Conservation (phyloP, 192 early-diverging fungal genomes). For the Dimargaris cristalligena region DNA sequence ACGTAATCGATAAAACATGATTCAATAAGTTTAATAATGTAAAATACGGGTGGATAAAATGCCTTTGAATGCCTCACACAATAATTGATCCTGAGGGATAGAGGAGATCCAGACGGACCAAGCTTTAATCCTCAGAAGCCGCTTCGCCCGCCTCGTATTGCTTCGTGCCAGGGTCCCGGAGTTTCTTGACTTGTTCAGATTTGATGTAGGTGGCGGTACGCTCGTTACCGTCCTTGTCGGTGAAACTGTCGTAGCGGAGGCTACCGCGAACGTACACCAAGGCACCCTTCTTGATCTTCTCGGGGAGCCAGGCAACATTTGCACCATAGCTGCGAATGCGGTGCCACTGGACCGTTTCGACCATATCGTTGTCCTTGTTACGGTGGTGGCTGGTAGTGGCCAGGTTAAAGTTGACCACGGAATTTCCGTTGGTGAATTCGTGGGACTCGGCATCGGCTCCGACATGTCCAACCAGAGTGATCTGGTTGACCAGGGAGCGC, state of each 20-base stretch:
- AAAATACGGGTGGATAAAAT: too few species aligned
- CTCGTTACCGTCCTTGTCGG: conserved; percentile 41
- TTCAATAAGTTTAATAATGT: too few species aligned
- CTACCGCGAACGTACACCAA: conserved; percentile 45
- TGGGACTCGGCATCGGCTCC: conserved; percentile 36
- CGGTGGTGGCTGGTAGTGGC: conserved; percentile 42
- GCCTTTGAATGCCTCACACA: too few species aligned
- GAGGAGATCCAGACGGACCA: too few species aligned
- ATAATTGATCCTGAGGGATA: too few species aligned
- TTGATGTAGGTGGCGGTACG: conserved; percentile 25
- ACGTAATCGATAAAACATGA: too few species aligned
- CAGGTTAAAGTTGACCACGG: conserved; percentile 37
- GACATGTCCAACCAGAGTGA: conserved; percentile 41
- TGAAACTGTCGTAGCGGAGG: conserved; percentile 41
- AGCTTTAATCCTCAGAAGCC: too few species aligned
- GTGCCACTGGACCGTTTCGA: conserved; percentile 57
- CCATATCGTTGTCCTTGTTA: conserved; percentile 42
- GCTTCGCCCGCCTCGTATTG: too few species aligned
- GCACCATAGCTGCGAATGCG: conserved; percentile 30
- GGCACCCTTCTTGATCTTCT: conserved; percentile 41
- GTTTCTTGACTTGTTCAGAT: conserved; percentile 15
- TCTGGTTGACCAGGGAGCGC: conserved; percentile 34
- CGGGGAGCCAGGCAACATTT: conserved; percentile 18
- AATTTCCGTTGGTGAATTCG: conserved; percentile 25
- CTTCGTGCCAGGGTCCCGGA: not conserved